A percentile compares a stretch with the other conserved stretches of the same genome.
These are phyloP conservation scores for Huntiella decipiens DNA, from an alignment of 2,329 filamentous ascomycete genomes.

Conservation along the genomic window DNA sequence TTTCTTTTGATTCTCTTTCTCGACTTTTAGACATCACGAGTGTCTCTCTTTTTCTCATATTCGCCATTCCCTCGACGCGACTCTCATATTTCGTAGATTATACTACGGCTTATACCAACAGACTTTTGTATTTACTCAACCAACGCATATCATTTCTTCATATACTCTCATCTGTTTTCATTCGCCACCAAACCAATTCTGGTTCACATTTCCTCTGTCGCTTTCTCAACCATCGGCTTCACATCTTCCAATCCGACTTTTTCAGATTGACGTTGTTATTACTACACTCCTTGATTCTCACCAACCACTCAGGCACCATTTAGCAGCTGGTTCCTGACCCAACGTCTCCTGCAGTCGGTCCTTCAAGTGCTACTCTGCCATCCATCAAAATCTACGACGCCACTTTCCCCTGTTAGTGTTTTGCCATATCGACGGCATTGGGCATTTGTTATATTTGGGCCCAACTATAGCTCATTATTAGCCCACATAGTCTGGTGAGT, in stretches of 20 bases:
- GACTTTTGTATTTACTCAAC: too few species aligned
- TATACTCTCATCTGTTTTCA: neutral
- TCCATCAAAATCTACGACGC: neutral
- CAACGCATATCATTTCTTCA: too few species aligned
- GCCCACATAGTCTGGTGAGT: too few species aligned
- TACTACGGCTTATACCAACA: too few species aligned
- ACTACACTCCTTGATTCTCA: neutral
- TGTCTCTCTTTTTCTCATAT: too few species aligned
- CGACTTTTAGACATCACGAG: too few species aligned
- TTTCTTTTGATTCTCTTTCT: neutral
- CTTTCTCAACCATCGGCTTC: neutral
- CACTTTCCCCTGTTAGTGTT: neutral
- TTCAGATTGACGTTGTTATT: neutral
- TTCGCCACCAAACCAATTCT: neutral
- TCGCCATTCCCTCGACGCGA: too few species aligned
- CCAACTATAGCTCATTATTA: neutral
- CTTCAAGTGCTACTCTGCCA: neutral
- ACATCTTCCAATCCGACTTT: neutral
- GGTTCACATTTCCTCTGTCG: neutral
- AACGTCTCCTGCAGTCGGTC: neutral
- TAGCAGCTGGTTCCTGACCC: conserved; percentile 1
- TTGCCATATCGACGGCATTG: neutral
- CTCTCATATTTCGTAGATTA: too few species aligned
- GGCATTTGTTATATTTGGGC: neutral
- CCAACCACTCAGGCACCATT: neutral